Base-by-base conservation (phyloP, 75 land plant species). In the Pinus albicaulis region DNA sequence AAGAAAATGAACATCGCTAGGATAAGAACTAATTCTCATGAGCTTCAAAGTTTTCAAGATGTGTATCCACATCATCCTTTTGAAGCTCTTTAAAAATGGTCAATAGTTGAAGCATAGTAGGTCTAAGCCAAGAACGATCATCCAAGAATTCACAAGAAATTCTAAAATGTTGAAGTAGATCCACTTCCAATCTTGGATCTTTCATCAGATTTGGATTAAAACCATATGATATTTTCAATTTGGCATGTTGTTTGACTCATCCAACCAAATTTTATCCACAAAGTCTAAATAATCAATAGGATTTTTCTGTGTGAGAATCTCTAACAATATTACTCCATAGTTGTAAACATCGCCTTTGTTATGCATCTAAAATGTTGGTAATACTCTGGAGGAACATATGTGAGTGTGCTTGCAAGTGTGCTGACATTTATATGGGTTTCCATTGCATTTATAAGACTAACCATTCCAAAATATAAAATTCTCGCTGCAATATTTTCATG, bases 391-490 rank as follows among this genome's bases (percentile, higher is more conserved):
- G 92, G 92, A 34, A 90, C 92, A 74, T 90, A 90, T 3, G 92
- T 88, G n/a, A n/a, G n/a, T 0, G 92, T 90, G 38, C 92, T 90
- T 0, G 90, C 88, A 14, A 90, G 80, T 23, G 90, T 90, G 78
- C 86, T 86, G 36, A 89, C 92, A 68, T 87, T 86, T 55, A 89
- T 59, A 66, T 87, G 90, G 0, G 92, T 90, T 65, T 90, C 92
- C 84, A 82, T 71, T 5, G 83, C 84, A 64, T 82, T 88, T 83
- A 91, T 79, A 2, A 86, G 61, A 74, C 93, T 83, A 2, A 90
- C 93, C 93, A 91, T 91, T 22, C 93, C 93, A 64, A 91, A 91
- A 72, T 91, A 90, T 6, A 88, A 83, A 14, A 91, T 88, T 73
- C 90, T 76, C 3, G 93, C 93, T 41, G 83, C 88, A 55, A 91